Conservation (phyloP, 768 basidiomycete species). For the Phylloporus rhodoxanthus region DNA sequence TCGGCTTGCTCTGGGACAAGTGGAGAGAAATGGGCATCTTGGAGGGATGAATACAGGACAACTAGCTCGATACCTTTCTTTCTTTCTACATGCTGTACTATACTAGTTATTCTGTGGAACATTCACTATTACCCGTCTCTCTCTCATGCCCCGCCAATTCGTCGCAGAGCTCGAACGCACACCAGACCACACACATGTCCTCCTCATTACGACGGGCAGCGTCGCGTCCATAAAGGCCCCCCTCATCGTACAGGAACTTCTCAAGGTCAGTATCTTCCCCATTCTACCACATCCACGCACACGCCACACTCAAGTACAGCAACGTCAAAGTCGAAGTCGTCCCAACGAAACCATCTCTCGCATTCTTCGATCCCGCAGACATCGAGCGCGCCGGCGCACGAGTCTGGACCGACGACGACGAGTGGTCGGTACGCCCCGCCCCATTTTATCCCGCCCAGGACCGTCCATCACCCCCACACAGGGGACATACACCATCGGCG, state of each 20-base stretch:
- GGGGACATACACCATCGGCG: conserved; percentile 71
- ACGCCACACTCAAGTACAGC: conserved; percentile 47
- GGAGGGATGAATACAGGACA: conserved; percentile 30
- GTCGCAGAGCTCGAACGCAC: conserved; percentile 25
- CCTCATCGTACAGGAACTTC: conserved; percentile 74
- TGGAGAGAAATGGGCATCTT: conserved; percentile 86
- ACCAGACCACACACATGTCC: conserved; percentile 45
- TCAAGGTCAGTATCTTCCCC: conserved; percentile 47
- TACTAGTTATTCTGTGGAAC: conserved; percentile 3
- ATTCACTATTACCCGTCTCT: neutral
- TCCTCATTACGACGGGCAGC: conserved; percentile 88
- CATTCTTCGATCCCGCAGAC: conserved; percentile 62
- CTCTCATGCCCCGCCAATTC: conserved; percentile 17
- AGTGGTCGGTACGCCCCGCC: conserved; percentile 74
- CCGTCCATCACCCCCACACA: conserved; percentile 24
- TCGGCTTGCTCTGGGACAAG: conserved; percentile 78
- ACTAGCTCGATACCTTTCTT: neutral
- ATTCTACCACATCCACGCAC: neutral
- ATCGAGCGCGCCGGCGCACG: conserved; percentile 47
- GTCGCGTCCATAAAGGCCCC: conserved; percentile 94
- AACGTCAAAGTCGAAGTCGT: conserved; percentile 79
- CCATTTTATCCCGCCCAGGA: neutral
- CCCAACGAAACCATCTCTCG: conserved; percentile 69
- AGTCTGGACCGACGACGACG: conserved; percentile 88
- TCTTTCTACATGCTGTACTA: conserved; percentile 12